Evolutionary conservation across 169 alveolate species (phyloP), one percentile per base, ranked within the genome.

Genomic region (Miamiensis avidus): DNA sequence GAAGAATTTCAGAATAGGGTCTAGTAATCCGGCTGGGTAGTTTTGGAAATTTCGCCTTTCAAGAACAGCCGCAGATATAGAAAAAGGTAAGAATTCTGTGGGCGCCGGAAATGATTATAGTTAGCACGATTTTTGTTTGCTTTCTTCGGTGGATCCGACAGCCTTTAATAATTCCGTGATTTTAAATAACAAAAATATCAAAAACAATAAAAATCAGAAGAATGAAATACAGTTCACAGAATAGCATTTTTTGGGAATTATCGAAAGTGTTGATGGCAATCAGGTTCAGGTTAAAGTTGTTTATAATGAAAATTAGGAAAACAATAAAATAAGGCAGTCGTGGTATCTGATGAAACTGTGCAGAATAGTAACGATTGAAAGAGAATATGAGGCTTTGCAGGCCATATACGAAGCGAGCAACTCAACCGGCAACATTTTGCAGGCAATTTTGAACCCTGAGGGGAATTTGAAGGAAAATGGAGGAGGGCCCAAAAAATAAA

Each of bases 311-410:
- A n/a, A 49, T 28, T 26, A 79, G 64, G 28, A 79, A 49, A 74
- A 79, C 64, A 64, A 79, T 29, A 79, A 49, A 6, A 74, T 79
- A 0, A 34, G 75, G 75, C n/a, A 74, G 29, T 34, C 31, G 25
- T 79, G 84, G 84, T 79, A 79, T 49, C 64, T 79, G 4, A 49
- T 49, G 30, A 79, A 79, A 29, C 64, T 79, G 28, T 79, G 84
- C 76, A 79, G 76, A n/a, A 79, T 79, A 26, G 84, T 79, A 0
- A 79, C 84, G 27, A 79, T 79, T 15, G 30, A 79, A 79, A 79
- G 84, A 79, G 84, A 79, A 64, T 79, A 79, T 65, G 84, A 79
- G 29, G 84, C 65, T 34, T 29, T 31, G 28, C 0, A 31, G 11
- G n/a, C n/a, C 34, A 33, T 78, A 31, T 78, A 0, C 15, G 34